Base-by-base conservation (phyloP, 805 yeast genomes). In the Candida glaebosa region DNA sequence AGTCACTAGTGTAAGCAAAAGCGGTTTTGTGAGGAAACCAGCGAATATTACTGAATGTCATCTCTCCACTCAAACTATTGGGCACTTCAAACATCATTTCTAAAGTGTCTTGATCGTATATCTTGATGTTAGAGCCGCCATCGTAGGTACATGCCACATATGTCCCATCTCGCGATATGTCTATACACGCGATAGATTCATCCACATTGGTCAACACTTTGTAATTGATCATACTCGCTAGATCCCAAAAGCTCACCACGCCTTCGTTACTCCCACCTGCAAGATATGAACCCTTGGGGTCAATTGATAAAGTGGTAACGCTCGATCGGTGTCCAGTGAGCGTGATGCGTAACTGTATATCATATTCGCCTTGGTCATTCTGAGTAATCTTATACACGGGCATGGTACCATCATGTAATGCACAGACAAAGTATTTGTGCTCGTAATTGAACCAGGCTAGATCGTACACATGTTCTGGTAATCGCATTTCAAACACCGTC, bases 251-350 rank as follows among this genome's bases (percentile, higher is more conserved):
- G 15, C 79, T 67, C 5, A 77, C 69, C 15, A 74, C 66, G 18
- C 84, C 84, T 45, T 79, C 85, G 41, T 70, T 72, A 15, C 82
- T 66, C 0, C 85, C 87, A 2, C 71, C 72, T 2, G 74, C 71
- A 8, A 82, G 42, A 48, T 57, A 73, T 17, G 60, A 49, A 0
- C 83, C 87, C 38, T 67, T 52, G 3, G 82, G 81, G 49, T 79
- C 84, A 39, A 78, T 57, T 14, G 61, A 60, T 10, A 79, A 43
- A 22, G 73, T 52, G 2, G 76, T 69, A 3, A 76, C 69, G 1
- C 80, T 61, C 1, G 82, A 72, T 31, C 77, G 63, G 49, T 81
- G 86, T 16, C 70, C 67, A 25, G 47, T 44, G n/a, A 69, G 49
- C 32, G 56, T 46, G 22, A 55, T 46, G n/a, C 47, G 40, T 18